Conservation (phyloP, 192 early-diverging fungal species). For the Linnemannia hyalina region DNA sequence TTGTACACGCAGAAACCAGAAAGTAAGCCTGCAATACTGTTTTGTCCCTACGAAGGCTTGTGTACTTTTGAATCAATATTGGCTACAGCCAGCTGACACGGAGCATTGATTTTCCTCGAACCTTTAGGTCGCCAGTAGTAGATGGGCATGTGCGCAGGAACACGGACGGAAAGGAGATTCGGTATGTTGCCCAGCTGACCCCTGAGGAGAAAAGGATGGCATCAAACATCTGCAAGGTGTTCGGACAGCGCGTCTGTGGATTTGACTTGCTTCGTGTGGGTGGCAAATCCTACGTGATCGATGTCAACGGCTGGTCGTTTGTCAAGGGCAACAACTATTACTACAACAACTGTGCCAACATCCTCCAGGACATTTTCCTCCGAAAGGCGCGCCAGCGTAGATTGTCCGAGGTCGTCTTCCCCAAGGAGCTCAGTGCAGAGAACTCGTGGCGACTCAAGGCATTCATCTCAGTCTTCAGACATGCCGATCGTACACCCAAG, state of each 20-base stretch:
- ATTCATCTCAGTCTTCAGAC: slow-evolving; percentile 92
- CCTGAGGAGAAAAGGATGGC: slow-evolving; percentile 85
- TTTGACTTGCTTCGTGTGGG: slow-evolving; percentile 91
- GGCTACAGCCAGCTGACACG: neutral
- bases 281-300: slow-evolving; percentile 92
- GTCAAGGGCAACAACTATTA: slow-evolving; percentile 97
- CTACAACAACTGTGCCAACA: slow-evolving; percentile 86
- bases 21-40: slow-evolving; percentile 66
- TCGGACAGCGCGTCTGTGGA: slow-evolving; percentile 96
- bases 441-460: slow-evolving; percentile 94
- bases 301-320: slow-evolving; percentile 99
- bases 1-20: slow-evolving; percentile 95
- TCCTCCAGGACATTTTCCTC: slow-evolving; percentile 84
- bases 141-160: slow-evolving; percentile 96
- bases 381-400: slow-evolving; percentile 72
- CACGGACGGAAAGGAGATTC: slow-evolving; percentile 97
- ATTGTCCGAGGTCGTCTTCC: slow-evolving; percentile 63
- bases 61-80: neutral
- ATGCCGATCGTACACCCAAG: slow-evolving; percentile 97
- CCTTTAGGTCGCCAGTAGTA: slow-evolving; percentile 86
- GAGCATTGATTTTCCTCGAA: neutral
- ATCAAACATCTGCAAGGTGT: slow-evolving; percentile 76
- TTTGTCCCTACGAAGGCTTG: neutral
- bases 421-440: slow-evolving; percentile 74
- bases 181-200: slow-evolving; percentile 89